Base-by-base conservation (phyloP, 169 alveolate species). In the Perkinsus chesapeaki region DNA sequence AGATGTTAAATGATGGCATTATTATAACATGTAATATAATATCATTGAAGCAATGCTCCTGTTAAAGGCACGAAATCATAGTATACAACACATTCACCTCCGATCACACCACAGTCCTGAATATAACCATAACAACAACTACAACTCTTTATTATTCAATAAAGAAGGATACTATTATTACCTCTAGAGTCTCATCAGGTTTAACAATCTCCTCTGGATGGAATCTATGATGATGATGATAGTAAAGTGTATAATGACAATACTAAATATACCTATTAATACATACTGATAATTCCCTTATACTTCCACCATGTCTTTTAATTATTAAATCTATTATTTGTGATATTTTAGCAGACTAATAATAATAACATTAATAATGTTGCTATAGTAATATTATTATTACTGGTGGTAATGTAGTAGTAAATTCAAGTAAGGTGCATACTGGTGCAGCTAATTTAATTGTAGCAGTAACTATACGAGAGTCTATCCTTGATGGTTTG, bases 81-180 rank as follows among this genome's bases (percentile, higher is more conserved):
- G 31, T 91, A 91, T 36, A 91, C 48, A 37, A 91, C 39, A 72
- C 60, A 31, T 72, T 91, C 92, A 31, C 92, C 92, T n/a, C 92
- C 92, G 38, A 23, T 38, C 39, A 91, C 36, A 39, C 92, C 92
- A 19, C 60, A 91, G 39, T 91, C 92, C 60, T 60, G 82, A 7
- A 7, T 34, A 60, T 0, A 16, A 60, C 82, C 37, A 1, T 23
- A 16, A 60, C 72, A 19, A 9, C 72, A 16, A 7, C 12, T 60
- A 27, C 82, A 5, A 1, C 36, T 60, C 82, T 1, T 16, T 23
- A 16, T 34, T 43, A 16, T 16, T 43, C 37, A 27, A 5, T n/a
- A n/a, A n/a, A n/a, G n/a, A n/a, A n/a, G n/a, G 82, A 1, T 12
- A 34, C 82, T 60, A 16, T 7, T 0, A 27, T 60, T 34, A 60